Conservation (phyloP, 768 basidiomycete genomes). For the Lactifluus echinatus region DNA sequence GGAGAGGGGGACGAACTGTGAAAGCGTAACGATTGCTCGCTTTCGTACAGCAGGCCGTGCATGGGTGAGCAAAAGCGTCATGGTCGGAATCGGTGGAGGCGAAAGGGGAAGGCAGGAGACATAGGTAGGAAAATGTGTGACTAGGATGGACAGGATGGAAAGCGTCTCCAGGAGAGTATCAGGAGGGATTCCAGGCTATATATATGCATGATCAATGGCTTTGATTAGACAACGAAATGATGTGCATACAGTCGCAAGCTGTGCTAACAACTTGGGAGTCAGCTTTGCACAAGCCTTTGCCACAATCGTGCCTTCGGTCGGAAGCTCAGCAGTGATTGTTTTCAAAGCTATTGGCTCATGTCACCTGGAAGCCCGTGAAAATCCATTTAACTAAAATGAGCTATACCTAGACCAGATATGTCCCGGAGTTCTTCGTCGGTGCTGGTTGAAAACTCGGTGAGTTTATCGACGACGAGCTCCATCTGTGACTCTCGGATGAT, state of each 20-base stretch:
- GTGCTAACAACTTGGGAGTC: constrained; percentile 71
- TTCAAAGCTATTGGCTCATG: constrained; percentile 59
- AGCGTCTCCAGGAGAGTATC: constrained; percentile 80
- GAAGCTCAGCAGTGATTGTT: constrained; percentile 88
- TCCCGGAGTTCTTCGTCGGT: constrained; percentile 91
- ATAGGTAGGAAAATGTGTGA: constrained; percentile 71
- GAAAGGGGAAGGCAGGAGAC: constrained; percentile 44
- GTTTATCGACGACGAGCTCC: constrained; percentile 80
- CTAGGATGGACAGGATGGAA: constrained; percentile 80
- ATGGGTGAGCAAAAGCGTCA: constrained; percentile 68
- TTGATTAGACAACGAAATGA: neutral
- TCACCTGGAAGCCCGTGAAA: neutral
- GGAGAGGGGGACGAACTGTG: constrained; percentile 74
- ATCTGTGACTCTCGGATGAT: constrained; percentile 76
- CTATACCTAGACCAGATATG: constrained; percentile 83
- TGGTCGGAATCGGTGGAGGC: constrained; percentile 54
- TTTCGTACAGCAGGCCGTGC: constrained; percentile 82
- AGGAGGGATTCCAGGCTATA: constrained; percentile 57
- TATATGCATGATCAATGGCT: neutral
- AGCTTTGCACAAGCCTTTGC: constrained; percentile 75
- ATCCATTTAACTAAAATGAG: neutral
- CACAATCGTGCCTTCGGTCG: constrained; percentile 72
- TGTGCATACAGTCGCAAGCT: constrained; percentile 57
- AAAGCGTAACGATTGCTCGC: constrained; percentile 79
- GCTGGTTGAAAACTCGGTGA: constrained; percentile 77